Evolutionary conservation across 495 filamentous ascomycete genomes (phyloP).

Genomic region (Lindgomyces ingoldianus): DNA sequence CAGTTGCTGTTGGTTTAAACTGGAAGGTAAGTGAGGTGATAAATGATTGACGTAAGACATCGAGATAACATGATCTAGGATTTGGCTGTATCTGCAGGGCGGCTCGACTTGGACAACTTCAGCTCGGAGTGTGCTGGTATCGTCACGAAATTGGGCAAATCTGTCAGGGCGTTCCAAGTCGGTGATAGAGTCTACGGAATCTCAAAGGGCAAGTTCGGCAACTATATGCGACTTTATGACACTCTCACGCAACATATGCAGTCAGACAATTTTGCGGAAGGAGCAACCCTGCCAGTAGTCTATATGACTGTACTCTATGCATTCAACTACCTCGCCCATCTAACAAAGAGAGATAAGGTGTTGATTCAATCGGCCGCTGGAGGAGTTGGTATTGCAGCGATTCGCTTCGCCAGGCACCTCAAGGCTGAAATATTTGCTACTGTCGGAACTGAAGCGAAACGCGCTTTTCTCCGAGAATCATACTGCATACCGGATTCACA

Average conservation of each 20-base stretch:
- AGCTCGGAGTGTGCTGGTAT: conserved; percentile 15
- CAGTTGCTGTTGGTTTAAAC: conserved; percentile 27
- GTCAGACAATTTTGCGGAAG: conserved; percentile 51
- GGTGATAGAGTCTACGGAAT: conserved; percentile 42
- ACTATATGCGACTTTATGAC: conserved; percentile 7
- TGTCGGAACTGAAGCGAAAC: conserved; percentile 14
- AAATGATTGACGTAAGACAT: too few relatives aligned
- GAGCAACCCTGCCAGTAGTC: conserved; percentile 58
- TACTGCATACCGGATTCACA: background rate
- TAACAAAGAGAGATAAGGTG: conserved; percentile 39
- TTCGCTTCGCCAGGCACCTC: conserved; percentile 6
- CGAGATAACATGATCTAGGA: too few relatives aligned
- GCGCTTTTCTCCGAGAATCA: background rate
- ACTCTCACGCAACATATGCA: conserved; percentile 43
- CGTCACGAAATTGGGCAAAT: background rate
- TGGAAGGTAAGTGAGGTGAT: too few relatives aligned
- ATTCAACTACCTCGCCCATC: conserved; percentile 45
- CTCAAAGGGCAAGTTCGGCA: conserved; percentile 20
- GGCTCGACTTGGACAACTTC: conserved; percentile 9
- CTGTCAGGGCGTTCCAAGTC: conserved; percentile 43
- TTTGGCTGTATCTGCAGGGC: conserved; percentile 12
- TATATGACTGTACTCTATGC: conserved; percentile 63
- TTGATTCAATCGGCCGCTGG: conserved; percentile 34
- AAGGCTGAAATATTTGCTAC: conserved; percentile 29
- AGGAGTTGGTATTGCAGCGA: conserved; percentile 28